A percentile compares a stretch with the other conserved stretches of the same genome.
phyloP scores from a whole-genome alignment of 495 filamentous ascomycete genomes.

The Aspergillus leporis region DNA sequence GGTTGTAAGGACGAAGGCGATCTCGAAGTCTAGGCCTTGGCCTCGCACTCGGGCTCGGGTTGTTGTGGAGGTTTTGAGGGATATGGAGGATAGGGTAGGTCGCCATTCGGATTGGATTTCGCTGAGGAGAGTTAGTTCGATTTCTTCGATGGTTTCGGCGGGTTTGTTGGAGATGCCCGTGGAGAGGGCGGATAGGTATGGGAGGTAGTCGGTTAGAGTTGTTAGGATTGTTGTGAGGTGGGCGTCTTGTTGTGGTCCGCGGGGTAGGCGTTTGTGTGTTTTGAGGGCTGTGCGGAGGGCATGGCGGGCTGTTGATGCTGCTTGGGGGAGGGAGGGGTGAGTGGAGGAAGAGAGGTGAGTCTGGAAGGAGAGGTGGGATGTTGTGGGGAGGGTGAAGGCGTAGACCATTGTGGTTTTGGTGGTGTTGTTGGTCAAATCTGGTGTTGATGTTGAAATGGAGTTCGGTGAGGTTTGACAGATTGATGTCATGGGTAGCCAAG shows the following conservation, averaged over 20 bases:
- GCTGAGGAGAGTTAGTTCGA: constrained; percentile 62
- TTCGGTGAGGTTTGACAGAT: not conserved
- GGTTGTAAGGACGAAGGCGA: constrained; percentile 74
- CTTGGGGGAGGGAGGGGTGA: constrained; percentile 80
- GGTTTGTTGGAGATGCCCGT: constrained; percentile 71
- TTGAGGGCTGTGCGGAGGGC: constrained; percentile 77
- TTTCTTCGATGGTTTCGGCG: constrained; percentile 43
- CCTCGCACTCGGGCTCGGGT: constrained; percentile 63
- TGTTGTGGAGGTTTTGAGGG: constrained; percentile 42
- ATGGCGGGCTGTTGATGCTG: constrained; percentile 74
- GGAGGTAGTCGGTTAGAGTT: constrained; percentile 70
- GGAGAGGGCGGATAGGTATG: constrained; percentile 78
- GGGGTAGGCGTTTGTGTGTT: constrained; percentile 74
- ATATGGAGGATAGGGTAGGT: constrained; percentile 64
- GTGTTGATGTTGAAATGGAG: not conserved
- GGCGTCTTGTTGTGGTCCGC: constrained; percentile 56
- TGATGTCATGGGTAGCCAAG: constrained; percentile 26
- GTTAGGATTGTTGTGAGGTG: constrained; percentile 68
- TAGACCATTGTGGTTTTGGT: constrained; percentile 71
- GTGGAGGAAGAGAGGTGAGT: constrained; percentile 66
- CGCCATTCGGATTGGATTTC: constrained; percentile 77
- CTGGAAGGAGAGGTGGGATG: constrained; percentile 77
- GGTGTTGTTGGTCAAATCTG: not conserved
- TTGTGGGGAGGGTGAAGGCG: constrained; percentile 80
- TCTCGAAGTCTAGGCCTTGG: constrained; percentile 78